Percentiles rank a stretch among this genome's conserved stretches.
Conservation (phyloP, 192 early-diverging fungal genomes). For the Coemansia sp. region DNA sequence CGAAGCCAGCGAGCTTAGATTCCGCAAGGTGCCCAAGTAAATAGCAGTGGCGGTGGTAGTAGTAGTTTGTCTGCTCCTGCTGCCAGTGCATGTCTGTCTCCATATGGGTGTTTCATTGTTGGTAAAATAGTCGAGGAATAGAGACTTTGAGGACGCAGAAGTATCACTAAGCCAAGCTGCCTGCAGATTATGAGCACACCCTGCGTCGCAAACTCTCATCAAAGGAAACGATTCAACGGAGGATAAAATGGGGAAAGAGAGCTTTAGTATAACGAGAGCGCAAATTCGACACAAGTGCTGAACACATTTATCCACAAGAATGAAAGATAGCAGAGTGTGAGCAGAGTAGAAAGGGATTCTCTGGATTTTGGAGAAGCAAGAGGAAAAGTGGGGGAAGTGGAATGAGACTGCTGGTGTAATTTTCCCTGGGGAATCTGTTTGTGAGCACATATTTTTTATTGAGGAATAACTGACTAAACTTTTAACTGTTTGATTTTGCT, state of each 20-base stretch:
- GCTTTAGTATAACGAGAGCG: neutral
- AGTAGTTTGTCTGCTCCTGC: neutral
- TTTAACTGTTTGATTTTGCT: neutral
- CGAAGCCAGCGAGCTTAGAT: slow-evolving; percentile 3
- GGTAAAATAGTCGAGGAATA: slow-evolving; percentile 14
- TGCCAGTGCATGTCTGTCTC: slow-evolving; percentile 19
- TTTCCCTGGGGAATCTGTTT: neutral
- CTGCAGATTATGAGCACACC: slow-evolving; percentile 38
- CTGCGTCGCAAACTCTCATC: slow-evolving; percentile 34
- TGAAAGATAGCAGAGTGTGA: neutral
- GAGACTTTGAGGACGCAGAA: slow-evolving; percentile 2
- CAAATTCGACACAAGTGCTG: neutral
- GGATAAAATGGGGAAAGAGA: neutral
- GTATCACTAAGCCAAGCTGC: slow-evolving; percentile 20
- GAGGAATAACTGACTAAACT: neutral
- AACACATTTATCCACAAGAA: slow-evolving; percentile 6
- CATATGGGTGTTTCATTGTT: slow-evolving; percentile 24
- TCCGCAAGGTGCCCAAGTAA: slow-evolving; percentile 4
- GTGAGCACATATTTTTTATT: slow-evolving; percentile 5
- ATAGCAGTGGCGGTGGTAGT: neutral
- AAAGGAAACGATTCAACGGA: slow-evolving; percentile 6
- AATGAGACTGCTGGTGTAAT: neutral
- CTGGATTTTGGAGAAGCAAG: neutral
- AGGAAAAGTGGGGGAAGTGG: neutral
- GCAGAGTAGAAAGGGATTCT: neutral